These are phyloP conservation scores for Lolium multiflorum DNA, from an alignment of 176 grass and related monocot genomes.

Conservation along the genomic window DNA sequence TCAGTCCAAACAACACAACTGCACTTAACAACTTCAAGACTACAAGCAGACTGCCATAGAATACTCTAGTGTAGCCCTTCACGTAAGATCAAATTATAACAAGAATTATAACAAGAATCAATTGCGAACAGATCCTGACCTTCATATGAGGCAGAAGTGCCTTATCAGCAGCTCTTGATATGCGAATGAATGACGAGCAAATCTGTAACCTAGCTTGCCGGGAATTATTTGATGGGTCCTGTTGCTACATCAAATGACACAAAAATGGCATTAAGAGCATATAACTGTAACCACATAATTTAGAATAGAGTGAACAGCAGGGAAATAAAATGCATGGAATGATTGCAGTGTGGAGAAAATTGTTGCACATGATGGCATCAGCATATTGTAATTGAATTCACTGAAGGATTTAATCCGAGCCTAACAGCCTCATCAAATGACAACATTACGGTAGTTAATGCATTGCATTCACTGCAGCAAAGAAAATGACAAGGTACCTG, in stretches of 20 bases:
- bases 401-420: slow-evolving; percentile 4
- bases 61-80: neutral
- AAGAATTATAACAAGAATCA: slow-evolving; percentile 29
- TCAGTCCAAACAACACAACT: slow-evolving; percentile 11
- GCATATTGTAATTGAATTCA: slow-evolving; percentile 33
- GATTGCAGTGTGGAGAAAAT: neutral
- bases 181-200: slow-evolving; percentile 94
- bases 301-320: slow-evolving; percentile 14
- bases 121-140: slow-evolving; percentile 55
- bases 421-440: neutral
- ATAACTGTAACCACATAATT: slow-evolving; percentile 32
- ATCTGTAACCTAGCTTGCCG: slow-evolving; percentile 93
- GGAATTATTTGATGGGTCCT: slow-evolving; percentile 82
- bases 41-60: slow-evolving; percentile 19
- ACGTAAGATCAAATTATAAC: slow-evolving; percentile 26
- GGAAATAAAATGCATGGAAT: slow-evolving; percentile 28
- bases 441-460: neutral
- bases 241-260: slow-evolving; percentile 42
- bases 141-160: slow-evolving; percentile 99
- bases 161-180: slow-evolving; percentile 93
- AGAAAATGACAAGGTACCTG: slow-evolving; percentile 57
- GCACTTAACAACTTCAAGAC: slow-evolving; percentile 24
- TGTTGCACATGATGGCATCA: neutral
- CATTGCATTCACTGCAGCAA: slow-evolving; percentile 15
- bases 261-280: slow-evolving; percentile 21